A percentile compares a stretch with the other conserved stretches of the same genome.
These are phyloP conservation scores for Baorangia bicolor DNA, from an alignment of 768 basidiomycete genomes.

Conservation along the genomic window DNA sequence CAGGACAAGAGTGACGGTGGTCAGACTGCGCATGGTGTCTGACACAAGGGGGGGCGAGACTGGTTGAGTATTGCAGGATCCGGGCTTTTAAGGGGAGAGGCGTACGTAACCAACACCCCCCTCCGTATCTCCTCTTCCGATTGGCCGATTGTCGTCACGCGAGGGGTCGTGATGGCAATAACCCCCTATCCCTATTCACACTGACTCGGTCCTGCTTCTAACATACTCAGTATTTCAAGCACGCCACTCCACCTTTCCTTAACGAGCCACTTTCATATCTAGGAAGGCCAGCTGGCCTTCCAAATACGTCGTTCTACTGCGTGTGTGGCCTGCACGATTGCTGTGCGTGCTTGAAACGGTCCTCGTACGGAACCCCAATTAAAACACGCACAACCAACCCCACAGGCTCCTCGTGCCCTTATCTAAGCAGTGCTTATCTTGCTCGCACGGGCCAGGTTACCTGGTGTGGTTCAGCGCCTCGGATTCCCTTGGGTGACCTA, in stretches of 20 bases:
- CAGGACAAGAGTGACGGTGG: conserved; percentile 59
- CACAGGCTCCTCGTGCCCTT: neutral
- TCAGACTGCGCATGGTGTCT: conserved; percentile 57
- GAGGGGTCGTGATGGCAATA: conserved; percentile 13
- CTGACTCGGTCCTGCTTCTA: too few relatives aligned
- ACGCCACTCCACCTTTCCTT: neutral
- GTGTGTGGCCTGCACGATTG: neutral
- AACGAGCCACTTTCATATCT: neutral
- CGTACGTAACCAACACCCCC: conserved; percentile 20
- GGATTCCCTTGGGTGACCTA: neutral
- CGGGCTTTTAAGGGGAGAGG: conserved; percentile 14
- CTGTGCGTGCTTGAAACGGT: neutral
- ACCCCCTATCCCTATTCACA: too few relatives aligned
- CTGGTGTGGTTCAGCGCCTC: too few relatives aligned
- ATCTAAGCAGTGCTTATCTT: conserved; percentile 9
- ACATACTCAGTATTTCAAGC: too few relatives aligned
- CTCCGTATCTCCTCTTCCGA: conserved; percentile 3
- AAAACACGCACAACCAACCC: neutral
- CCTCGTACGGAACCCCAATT: neutral
- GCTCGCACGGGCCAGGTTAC: too few relatives aligned
- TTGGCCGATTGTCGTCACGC: conserved; percentile 24
- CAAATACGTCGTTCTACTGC: conserved; percentile 1
- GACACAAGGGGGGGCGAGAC: neutral
- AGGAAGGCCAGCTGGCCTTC: neutral
- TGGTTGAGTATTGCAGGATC: neutral